Conservation (phyloP, 2,329 filamentous ascomycete species). For the Hypomyces perniciosus region DNA sequence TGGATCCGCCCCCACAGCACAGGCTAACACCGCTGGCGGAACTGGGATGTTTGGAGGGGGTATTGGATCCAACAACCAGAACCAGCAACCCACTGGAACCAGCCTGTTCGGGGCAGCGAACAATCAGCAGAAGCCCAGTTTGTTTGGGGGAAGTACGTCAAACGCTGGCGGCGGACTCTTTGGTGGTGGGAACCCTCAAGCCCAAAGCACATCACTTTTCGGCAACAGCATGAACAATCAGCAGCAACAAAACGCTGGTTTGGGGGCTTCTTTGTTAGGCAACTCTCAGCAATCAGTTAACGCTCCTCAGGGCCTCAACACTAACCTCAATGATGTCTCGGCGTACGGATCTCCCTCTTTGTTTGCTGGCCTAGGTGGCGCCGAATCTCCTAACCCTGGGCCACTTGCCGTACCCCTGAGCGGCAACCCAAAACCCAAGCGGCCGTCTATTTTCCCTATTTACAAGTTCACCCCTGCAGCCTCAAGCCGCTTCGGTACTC, state of each 20-base stretch:
- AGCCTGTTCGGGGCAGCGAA: constrained; percentile 45
- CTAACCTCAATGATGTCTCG: constrained; percentile 75
- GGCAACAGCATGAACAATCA: constrained; percentile 42
- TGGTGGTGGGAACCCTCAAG: constrained; percentile 41
- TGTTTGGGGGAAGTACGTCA: constrained; percentile 48
- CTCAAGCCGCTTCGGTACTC: constrained; percentile 72
- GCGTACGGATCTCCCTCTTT: constrained; percentile 87
- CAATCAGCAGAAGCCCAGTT: constrained; percentile 36
- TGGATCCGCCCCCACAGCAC: constrained; percentile 28
- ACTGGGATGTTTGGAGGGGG: constrained; percentile 40
- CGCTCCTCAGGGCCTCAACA: constrained; percentile 63
- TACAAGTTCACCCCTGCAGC: constrained; percentile 82
- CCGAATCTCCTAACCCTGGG: constrained; percentile 65
- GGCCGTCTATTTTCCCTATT: constrained; percentile 73
- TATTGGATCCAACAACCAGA: constrained; percentile 30
- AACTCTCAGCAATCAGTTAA: constrained; percentile 41
- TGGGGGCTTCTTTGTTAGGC: constrained; percentile 54
- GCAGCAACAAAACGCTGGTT: constrained; percentile 38
- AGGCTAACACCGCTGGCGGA: constrained; percentile 31
- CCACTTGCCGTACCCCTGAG: constrained; percentile 87
- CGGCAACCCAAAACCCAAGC: constrained; percentile 66
- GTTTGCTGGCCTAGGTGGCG: constrained; percentile 66
- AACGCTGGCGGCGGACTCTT: constrained; percentile 48
- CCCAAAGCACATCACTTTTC: constrained; percentile 39
- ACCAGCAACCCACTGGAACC: constrained; percentile 33